phyloP scores from a whole-genome alignment of 2,329 filamentous ascomycete genomes.

The Ciborinia camelliae region DNA sequence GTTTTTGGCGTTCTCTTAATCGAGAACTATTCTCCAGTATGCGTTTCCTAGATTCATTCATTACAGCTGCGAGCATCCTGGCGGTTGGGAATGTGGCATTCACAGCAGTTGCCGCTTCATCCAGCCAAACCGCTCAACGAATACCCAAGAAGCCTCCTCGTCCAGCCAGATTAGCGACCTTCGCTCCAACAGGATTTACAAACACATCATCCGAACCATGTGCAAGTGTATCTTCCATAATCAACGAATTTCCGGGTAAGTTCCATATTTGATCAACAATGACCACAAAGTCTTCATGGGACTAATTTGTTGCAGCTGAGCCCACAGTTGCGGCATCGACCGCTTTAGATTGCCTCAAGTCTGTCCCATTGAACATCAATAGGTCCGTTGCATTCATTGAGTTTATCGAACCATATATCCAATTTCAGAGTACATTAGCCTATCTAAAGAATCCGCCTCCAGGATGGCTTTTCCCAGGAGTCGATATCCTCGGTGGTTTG shows the following conservation, averaged over 20 bases:
- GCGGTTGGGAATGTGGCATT: not conserved
- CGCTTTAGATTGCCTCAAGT: constrained; percentile 33
- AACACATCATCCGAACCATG: not conserved
- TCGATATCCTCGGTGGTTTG: constrained; percentile 39
- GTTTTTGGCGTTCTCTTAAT: not conserved
- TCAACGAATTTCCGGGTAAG: not conserved
- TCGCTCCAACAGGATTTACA: not conserved
- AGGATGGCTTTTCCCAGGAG: constrained; percentile 45
- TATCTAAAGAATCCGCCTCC: constrained; percentile 50
- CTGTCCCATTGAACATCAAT: constrained; percentile 27
- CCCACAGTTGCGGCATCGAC: not conserved
- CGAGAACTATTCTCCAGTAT: not conserved
- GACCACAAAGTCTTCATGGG: not conserved
- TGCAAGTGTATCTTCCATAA: constrained; percentile 1
- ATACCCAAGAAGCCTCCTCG: too few relatives aligned
- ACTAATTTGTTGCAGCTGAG: constrained; percentile 11
- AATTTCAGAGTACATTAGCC: constrained; percentile 31
- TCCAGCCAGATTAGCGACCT: not conserved
- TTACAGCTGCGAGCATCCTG: not conserved
- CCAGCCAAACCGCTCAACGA: not conserved
- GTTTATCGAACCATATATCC: constrained; percentile 30
- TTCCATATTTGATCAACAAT: not conserved
- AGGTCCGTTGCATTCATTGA: constrained; percentile 28
- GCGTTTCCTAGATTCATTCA: not conserved
- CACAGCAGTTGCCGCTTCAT: not conserved